Evolutionary conservation across 495 filamentous ascomycete genomes (phyloP).

Genomic region (Penicillium taxi): DNA sequence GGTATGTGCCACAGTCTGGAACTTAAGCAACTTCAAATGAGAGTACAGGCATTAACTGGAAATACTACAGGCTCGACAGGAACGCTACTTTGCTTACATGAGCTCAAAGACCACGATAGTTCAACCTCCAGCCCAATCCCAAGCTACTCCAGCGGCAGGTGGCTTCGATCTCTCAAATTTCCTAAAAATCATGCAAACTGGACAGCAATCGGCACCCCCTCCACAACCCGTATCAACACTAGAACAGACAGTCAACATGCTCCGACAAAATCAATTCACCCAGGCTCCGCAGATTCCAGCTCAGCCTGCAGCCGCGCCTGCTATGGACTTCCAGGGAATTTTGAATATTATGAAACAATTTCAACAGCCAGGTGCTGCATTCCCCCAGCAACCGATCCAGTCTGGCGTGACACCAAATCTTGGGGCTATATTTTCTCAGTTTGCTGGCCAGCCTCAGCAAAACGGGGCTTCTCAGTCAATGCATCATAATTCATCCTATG

Average conservation of each 20-base stretch:
- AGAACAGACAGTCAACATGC: slow-evolving; percentile 37
- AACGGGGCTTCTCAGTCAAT: slow-evolving; percentile 15
- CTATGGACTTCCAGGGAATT: slow-evolving; percentile 30
- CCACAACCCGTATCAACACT: slow-evolving; percentile 28
- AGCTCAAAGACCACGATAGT: slow-evolving; percentile 30
- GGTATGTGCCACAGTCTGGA: slow-evolving; percentile 36
- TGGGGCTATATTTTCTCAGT: slow-evolving; percentile 44
- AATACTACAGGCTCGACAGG: slow-evolving; percentile 34
- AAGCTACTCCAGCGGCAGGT: slow-evolving; percentile 16
- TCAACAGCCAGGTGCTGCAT: slow-evolving; percentile 18
- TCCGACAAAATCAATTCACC: slow-evolving; percentile 35
- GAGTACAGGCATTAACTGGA: background rate
- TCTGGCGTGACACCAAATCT: slow-evolving; percentile 32
- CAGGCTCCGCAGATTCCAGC: slow-evolving; percentile 12
- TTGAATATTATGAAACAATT: slow-evolving; percentile 33
- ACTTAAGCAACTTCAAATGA: too few species aligned
- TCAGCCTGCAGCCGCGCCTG: slow-evolving; percentile 13
- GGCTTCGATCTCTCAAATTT: slow-evolving; percentile 41
- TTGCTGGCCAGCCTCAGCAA: slow-evolving; percentile 30
- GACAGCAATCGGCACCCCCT: slow-evolving; percentile 24
- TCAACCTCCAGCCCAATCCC: slow-evolving; percentile 17
- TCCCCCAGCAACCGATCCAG: slow-evolving; percentile 23
- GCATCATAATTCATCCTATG: slow-evolving; percentile 19
- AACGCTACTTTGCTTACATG: slow-evolving; percentile 34
- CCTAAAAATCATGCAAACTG: slow-evolving; percentile 40